Evolutionary conservation across 108 stramenopile genomes (phyloP), one percentile per base, ranked within the genome.

Genomic region (Cyclotella choctawhatcheeana): DNA sequence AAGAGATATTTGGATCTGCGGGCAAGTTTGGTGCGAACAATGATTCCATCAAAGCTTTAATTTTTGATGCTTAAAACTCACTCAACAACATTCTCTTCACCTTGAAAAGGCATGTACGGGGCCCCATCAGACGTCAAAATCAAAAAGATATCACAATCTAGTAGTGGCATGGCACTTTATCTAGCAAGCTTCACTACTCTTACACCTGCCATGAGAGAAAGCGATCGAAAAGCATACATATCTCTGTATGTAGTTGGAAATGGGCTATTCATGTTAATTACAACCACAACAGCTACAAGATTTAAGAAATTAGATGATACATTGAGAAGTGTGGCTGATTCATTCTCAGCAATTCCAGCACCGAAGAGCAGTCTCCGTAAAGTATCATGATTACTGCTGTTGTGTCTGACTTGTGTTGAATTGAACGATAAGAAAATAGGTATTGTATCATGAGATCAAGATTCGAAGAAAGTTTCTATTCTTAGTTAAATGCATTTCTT

Each of bases 191-290:
- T 93, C 58, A 90, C 89, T 14, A 79, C 90, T 21, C 76, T 88
- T 12, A 93, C 93, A 10, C 93, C 93, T 47, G 90, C 81, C 13
- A 88, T 90, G 89, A 66, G 88, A 74, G 93, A 93, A 74, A 85
- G 84, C 51, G 93, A 93, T 58, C 87, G 93, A 14, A 77, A 87
- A 71, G 69, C 84, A 0, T 78, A 74, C 37, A 80, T 93, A 56
- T 69, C 71, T 10, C 48, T 73, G 17, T 62, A 65, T 35, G 55
- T 69, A 22, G 81, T 89, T 6, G 86, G 64, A 3, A 53, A 73
- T 52, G 80, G 80, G 0, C 34, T 73, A 10, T 72, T 82, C 31
- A 45, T 93, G 61, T 67, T 93, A 18, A 76, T 91, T 10, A 82
- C 84, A 54, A 82, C 88, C 25, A 91, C 89, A 20, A 91, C 90